phyloP scores from a whole-genome alignment of 495 filamentous ascomycete genomes.

The Penicillium maclennaniae region DNA sequence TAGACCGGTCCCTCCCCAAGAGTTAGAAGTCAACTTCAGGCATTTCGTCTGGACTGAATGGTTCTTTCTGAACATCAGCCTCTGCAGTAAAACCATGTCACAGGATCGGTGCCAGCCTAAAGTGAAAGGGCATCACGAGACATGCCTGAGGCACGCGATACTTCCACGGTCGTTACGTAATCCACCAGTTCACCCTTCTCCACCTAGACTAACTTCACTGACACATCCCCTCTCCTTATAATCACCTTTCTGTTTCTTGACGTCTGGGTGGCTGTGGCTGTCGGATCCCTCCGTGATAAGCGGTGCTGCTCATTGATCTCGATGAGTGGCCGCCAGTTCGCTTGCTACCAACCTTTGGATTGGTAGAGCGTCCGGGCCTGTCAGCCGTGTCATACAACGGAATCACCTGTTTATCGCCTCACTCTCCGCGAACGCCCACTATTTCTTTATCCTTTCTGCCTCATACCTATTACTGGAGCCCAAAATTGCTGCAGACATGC shows the following conservation, averaged over 20 bases:
- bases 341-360: conserved; percentile 36
- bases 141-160: conserved; percentile 16
- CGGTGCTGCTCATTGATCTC: conserved; percentile 31
- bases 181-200: conserved; percentile 22
- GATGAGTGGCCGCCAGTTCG: conserved; percentile 35
- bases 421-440: conserved; percentile 6
- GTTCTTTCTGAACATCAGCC: too few relatives aligned
- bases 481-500: conserved; percentile 43
- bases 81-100: too few relatives aligned
- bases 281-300: conserved; percentile 16
- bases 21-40: not conserved
- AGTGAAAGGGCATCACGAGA: not conserved
- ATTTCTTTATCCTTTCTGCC: not conserved
- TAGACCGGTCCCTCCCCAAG: not conserved
- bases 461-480: not conserved
- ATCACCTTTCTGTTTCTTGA: conserved; percentile 9
- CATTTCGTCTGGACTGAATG: too few relatives aligned
- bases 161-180: conserved; percentile 23
- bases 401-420: conserved; percentile 14
- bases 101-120: not conserved
- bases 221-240: conserved; percentile 14
- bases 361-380: conserved; percentile 26
- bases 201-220: conserved; percentile 12
- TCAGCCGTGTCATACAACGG: conserved; percentile 26
- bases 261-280: conserved; percentile 2